Evolutionary conservation across 768 basidiomycete genomes (phyloP).

Genomic region (Boletus pseudo-olivaceus): DNA sequence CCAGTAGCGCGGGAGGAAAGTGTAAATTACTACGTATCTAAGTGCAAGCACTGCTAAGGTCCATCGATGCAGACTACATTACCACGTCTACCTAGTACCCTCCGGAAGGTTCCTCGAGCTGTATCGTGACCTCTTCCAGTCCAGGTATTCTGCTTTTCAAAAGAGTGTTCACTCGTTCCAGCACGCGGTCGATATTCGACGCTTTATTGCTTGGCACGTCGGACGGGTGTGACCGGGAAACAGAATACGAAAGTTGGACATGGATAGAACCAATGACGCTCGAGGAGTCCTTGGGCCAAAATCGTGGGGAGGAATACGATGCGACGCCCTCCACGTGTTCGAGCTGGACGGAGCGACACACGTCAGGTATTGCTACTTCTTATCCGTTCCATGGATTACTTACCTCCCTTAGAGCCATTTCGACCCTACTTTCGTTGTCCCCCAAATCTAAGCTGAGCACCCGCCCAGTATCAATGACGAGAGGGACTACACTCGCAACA

Average conservation of each 20-base stretch:
- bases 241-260: constrained; percentile 73
- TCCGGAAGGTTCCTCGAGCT: constrained; percentile 52
- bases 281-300: constrained; percentile 94
- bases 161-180: constrained; percentile 70
- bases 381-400: constrained; percentile 22
- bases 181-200: constrained; percentile 53
- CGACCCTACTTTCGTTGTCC: constrained; percentile 51
- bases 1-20: constrained; percentile 68
- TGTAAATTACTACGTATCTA: constrained; percentile 23
- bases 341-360: constrained; percentile 43
- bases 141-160: constrained; percentile 73
- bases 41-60: constrained; percentile 8
- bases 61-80: constrained; percentile 1
- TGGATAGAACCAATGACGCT: constrained; percentile 89
- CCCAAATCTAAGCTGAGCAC: constrained; percentile 85
- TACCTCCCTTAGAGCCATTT: constrained; percentile 63
- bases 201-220: constrained; percentile 35
- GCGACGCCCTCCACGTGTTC: constrained; percentile 72
- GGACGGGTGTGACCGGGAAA: constrained; percentile 50
- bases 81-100: constrained; percentile 5
- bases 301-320: constrained; percentile 77
- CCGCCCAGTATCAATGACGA: constrained; percentile 90
- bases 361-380: constrained; percentile 1
- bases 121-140: constrained; percentile 86
- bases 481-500: constrained; percentile 90